Base-by-base conservation (phyloP, 805 yeast species). In the Zygosaccharomyces siamensis region DNA sequence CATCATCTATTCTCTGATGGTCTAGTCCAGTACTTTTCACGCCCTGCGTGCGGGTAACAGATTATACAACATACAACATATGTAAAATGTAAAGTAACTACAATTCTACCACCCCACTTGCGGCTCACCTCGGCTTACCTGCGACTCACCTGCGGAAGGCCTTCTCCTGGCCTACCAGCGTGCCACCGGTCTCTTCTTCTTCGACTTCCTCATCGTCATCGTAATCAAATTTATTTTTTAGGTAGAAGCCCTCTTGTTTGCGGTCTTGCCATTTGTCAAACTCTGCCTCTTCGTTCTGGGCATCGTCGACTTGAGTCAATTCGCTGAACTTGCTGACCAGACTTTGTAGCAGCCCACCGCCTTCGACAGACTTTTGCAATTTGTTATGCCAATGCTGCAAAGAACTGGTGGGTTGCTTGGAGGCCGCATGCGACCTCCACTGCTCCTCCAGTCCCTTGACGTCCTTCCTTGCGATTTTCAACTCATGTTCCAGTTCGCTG, bases 401-500 rank as follows among this genome's bases (percentile, higher is more conserved):
- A 10, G 45, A 37, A 16, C 49, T 28, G 16, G 41, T 38, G 16
- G 50, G 46, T 10, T 40, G 44, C n/a, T 50, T 41, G 3, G 42
- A 33, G 14, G 37, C 37, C 7, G 49, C 39, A 11, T 43, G 50
- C 28, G 33, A 20, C 7, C 16, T 33, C 37, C 37, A 49, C 12
- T 43, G 53, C 10, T 28, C 48, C 36, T 75, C 76, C 30, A 76
- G 48, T 4, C 55, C 54, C 12, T 56, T 57, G 20, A 77, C 51
- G 27, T 76, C 78, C 4, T 55, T 56, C 52, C 73, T 73, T 3
- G 75, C 55, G 23, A 32, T 21, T 11, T 69, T 67, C 46, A 72
- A 59, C 30, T 70, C 70, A n/a, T 69, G 64, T 56, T 74, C 76
- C 48, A 78, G 59, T 43, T 79, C 83, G 14, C 72, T 52, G 7